Conservation (phyloP, 768 basidiomycete species). For the Xanthoconium purpureum region DNA sequence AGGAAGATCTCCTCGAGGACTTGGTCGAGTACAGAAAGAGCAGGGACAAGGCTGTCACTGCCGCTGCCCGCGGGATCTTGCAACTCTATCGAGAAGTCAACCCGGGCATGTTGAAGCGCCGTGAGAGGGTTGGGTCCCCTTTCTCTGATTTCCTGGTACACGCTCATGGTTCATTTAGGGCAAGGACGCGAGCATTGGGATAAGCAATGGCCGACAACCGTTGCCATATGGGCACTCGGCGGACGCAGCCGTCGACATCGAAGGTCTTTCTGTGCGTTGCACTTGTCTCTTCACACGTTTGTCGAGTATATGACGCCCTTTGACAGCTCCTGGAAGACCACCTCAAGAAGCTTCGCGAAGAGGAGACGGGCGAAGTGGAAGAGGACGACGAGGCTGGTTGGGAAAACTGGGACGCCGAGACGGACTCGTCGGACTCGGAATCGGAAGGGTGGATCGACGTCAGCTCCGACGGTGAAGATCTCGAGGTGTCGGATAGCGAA, state of each 20-base stretch:
- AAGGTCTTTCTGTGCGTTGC: constrained; percentile 74
- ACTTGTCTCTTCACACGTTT: not conserved
- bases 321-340: constrained; percentile 85
- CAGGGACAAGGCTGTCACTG: constrained; percentile 87
- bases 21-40: constrained; percentile 94
- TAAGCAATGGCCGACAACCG: constrained; percentile 59
- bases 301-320: not conserved
- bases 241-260: constrained; percentile 78
- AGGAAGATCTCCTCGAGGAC: constrained; percentile 89
- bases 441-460: constrained; percentile 82
- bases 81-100: constrained; percentile 96
- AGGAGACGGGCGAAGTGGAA: constrained; percentile 52
- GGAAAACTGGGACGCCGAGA: constrained; percentile 88
- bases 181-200: constrained; percentile 83
- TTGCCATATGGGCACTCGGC: constrained; percentile 80
- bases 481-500: constrained; percentile 86
- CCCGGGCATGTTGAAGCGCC: constrained; percentile 83
- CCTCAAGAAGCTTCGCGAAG: constrained; percentile 65
- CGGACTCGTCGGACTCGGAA: constrained; percentile 57
- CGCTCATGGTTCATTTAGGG: constrained; percentile 48
- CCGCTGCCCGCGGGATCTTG: constrained; percentile 83
- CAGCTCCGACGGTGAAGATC: constrained; percentile 57
- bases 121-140: constrained; percentile 65
- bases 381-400: constrained; percentile 71
- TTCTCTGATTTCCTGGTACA: not conserved